These are phyloP conservation scores for Picea engelmannii DNA, from an alignment of 83 land plant genomes.

Conservation along the genomic window DNA sequence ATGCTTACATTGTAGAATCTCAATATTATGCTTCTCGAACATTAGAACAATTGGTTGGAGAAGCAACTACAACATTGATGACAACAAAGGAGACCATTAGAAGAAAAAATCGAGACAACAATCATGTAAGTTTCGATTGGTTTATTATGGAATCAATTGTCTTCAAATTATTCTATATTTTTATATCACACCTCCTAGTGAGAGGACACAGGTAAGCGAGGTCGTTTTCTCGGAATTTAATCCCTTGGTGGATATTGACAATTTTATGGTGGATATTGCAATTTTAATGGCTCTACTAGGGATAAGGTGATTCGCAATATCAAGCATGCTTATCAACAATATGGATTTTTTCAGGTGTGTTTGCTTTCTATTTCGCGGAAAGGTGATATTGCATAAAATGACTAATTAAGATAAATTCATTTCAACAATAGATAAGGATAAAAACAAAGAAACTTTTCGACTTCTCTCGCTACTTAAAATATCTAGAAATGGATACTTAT, in stretches of 20 bases:
- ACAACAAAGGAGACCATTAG: too few relatives aligned
- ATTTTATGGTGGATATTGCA: conserved; percentile 35
- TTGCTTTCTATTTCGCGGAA: neutral
- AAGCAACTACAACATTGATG: too few relatives aligned
- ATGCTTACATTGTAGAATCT: too few relatives aligned
- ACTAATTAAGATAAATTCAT: too few relatives aligned
- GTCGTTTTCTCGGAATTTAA: conserved; percentile 18
- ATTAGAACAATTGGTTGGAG: too few relatives aligned
- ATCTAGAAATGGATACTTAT: too few relatives aligned
- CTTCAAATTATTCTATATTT: conserved; percentile 18
- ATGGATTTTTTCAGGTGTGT: conserved; percentile 28
- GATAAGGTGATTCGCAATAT: neutral
- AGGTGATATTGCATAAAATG: too few relatives aligned
- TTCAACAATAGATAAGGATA: neutral
- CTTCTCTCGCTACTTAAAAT: too few relatives aligned
- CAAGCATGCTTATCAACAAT: conserved; percentile 12
- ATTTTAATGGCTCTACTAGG: conserved; percentile 16
- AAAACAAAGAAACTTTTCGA: neutral
- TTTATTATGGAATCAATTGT: neutral
- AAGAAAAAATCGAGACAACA: too few relatives aligned
- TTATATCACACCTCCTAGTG: conserved; percentile 42
- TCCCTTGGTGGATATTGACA: conserved; percentile 34
- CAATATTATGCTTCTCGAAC: too few relatives aligned
- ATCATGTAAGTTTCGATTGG: too few relatives aligned
- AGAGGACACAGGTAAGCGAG: conserved; percentile 26